Conservation (phyloP, 2,329 filamentous ascomycete species). For the Aspergillus awamori region DNA sequence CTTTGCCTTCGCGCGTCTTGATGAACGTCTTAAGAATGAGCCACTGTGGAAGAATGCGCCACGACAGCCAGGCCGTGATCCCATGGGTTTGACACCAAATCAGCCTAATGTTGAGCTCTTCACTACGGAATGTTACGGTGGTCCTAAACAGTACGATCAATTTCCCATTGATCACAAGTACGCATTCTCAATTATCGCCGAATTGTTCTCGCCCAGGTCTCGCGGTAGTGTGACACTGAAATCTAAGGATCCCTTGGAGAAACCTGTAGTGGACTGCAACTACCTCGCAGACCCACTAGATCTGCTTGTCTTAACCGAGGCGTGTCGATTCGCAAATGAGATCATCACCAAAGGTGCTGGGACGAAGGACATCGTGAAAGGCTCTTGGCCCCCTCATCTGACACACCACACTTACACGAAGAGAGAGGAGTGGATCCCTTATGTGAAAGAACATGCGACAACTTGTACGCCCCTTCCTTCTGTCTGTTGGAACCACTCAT, state of each 20-base stretch:
- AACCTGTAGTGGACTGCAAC: conserved; percentile 62
- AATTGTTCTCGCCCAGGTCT: conserved; percentile 62
- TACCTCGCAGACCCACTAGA: conserved; percentile 62
- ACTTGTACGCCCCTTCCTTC: conserved; percentile 53
- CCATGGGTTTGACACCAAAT: conserved; percentile 60
- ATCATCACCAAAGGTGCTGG: conserved; percentile 61
- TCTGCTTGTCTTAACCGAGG: conserved; percentile 61
- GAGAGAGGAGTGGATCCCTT: conserved; percentile 61
- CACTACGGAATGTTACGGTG: conserved; percentile 64
- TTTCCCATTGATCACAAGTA: conserved; percentile 58
- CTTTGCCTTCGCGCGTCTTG: conserved; percentile 65
- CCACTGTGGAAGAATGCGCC: conserved; percentile 58
- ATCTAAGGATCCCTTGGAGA: conserved; percentile 51
- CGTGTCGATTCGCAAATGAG: conserved; percentile 62
- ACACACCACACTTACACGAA: conserved; percentile 57
- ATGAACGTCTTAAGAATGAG: conserved; percentile 59
- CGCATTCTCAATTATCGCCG: conserved; percentile 61
- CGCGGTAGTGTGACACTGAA: conserved; percentile 58
- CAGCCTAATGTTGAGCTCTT: conserved; percentile 68
- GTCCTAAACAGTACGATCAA: conserved; percentile 60
- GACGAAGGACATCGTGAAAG: conserved; percentile 62
- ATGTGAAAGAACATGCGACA: conserved; percentile 62
- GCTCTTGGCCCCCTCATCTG: conserved; percentile 59
- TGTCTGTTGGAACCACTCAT: not conserved
- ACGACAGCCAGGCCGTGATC: conserved; percentile 57